Percentiles rank a stretch among this genome's conserved stretches.
These are phyloP conservation scores for Cicer judaicum DNA, from an alignment of 306 rosid species.

Conservation along the genomic window DNA sequence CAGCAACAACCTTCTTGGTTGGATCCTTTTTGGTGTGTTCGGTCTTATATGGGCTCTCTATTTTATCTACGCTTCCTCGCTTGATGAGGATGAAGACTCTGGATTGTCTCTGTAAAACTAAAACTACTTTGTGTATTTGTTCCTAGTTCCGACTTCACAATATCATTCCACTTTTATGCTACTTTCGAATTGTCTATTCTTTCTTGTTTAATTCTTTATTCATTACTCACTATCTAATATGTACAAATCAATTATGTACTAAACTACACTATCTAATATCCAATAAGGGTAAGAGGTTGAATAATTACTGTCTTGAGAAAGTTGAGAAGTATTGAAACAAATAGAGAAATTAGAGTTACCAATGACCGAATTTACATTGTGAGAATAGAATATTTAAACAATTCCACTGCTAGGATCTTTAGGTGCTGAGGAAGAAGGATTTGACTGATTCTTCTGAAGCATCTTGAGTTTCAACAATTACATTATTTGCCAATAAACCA, in stretches of 20 bases:
- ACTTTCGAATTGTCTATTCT: neutral
- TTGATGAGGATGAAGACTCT: conserved; percentile 95
- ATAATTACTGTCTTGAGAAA: too few species aligned
- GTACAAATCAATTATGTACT: neutral
- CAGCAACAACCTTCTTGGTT: conserved; percentile 94
- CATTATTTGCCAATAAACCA: too few species aligned
- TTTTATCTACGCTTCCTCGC: conserved; percentile 61
- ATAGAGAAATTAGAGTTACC: too few species aligned
- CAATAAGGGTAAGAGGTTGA: too few species aligned
- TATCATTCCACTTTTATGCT: neutral
- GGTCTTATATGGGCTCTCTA: conserved; percentile 73
- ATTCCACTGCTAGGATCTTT: too few species aligned
- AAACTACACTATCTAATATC: too few species aligned
- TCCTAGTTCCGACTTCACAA: conserved; percentile 26
- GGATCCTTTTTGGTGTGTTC: conserved; percentile 84
- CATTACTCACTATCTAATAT: neutral
- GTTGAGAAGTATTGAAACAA: too few species aligned
- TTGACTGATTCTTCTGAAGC: too few species aligned
- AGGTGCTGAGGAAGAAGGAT: too few species aligned
- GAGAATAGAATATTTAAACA: too few species aligned
- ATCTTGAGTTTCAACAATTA: too few species aligned
- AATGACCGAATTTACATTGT: too few species aligned
- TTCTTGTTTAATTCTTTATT: neutral
- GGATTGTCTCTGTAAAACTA: conserved; percentile 77
- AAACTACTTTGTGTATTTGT: conserved; percentile 37